These are phyloP conservation scores for Sphagnum fallax DNA, from an alignment of 228 moss, liverwort and hornwort species.

Conservation along the genomic window DNA sequence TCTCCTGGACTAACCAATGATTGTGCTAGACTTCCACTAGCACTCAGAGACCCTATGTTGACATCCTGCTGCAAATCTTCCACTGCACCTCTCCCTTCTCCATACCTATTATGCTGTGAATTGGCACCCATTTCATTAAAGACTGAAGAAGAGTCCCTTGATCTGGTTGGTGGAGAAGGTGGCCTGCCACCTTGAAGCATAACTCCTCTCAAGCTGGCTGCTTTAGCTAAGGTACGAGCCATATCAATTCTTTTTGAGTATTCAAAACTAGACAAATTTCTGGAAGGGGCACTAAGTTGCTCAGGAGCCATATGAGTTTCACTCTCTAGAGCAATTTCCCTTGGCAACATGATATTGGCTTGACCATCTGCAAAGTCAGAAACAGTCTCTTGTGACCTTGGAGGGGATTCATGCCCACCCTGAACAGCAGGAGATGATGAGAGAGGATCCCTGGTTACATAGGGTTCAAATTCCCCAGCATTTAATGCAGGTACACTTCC, in stretches of 20 bases:
- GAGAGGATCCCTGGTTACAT: too few species aligned
- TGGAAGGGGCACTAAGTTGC: neutral
- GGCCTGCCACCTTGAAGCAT: neutral
- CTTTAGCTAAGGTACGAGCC: neutral
- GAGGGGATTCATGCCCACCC: neutral
- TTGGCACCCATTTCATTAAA: neutral
- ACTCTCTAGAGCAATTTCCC: neutral
- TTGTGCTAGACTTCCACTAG: neutral
- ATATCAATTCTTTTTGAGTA: neutral
- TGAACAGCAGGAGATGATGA: too few species aligned
- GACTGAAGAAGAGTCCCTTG: neutral
- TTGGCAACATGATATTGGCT: neutral
- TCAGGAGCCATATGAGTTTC: conserved; percentile 1
- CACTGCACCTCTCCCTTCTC: neutral
- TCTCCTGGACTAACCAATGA: neutral
- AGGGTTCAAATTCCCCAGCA: too few species aligned
- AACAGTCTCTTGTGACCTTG: neutral
- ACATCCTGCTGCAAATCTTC: neutral
- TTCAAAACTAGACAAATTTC: neutral
- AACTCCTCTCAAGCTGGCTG: neutral
- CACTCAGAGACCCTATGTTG: neutral
- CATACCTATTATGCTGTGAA: neutral
- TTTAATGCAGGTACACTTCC: conserved; percentile 1
- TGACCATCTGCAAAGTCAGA: neutral
- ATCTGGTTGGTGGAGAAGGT: neutral